A percentile compares a stretch with the other conserved stretches of the same genome.
phyloP scores from a whole-genome alignment of 2,329 filamentous ascomycete genomes.

The Didymella sp. region DNA sequence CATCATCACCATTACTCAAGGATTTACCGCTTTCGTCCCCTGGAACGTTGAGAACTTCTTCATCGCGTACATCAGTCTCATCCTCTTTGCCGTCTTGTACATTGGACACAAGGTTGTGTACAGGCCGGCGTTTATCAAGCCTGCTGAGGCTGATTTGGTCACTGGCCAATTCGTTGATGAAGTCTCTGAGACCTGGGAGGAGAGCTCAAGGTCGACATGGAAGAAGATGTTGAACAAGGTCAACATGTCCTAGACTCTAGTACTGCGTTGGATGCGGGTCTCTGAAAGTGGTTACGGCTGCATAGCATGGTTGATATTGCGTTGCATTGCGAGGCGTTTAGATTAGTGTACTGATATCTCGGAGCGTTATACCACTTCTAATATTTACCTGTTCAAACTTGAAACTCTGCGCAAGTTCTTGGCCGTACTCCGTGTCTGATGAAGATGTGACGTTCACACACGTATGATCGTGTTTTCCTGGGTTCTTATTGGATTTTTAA shows the following conservation, averaged over 20 bases:
- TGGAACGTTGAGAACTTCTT: conserved; percentile 49
- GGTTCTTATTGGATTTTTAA: too few relatives aligned
- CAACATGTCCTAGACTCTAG: conserved; percentile 12
- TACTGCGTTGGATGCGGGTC: conserved; percentile 1
- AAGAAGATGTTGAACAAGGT: conserved; percentile 41
- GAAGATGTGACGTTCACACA: too few relatives aligned
- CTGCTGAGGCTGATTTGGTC: conserved; percentile 53
- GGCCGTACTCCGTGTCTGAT: background rate
- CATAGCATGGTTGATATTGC: conserved; percentile 24
- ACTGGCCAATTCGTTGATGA: conserved; percentile 49
- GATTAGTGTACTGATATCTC: conserved; percentile 8
- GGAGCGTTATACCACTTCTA: conserved; percentile 19
- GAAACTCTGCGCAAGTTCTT: background rate
- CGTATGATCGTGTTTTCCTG: background rate
- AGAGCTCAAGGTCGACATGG: conserved; percentile 41
- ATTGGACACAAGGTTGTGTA: conserved; percentile 62
- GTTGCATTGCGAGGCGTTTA: conserved; percentile 33
- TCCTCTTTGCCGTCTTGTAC: conserved; percentile 59
- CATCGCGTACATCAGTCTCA: conserved; percentile 50
- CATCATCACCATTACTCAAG: conserved; percentile 52
- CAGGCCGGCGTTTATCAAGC: conserved; percentile 50
- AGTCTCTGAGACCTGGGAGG: conserved; percentile 43
- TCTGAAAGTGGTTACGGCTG: conserved; percentile 23
- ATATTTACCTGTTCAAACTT: conserved; percentile 10
- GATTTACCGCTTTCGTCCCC: conserved; percentile 52